phyloP scores from a whole-genome alignment of 805 yeast species.

The Martiniozyma abietophila region DNA sequence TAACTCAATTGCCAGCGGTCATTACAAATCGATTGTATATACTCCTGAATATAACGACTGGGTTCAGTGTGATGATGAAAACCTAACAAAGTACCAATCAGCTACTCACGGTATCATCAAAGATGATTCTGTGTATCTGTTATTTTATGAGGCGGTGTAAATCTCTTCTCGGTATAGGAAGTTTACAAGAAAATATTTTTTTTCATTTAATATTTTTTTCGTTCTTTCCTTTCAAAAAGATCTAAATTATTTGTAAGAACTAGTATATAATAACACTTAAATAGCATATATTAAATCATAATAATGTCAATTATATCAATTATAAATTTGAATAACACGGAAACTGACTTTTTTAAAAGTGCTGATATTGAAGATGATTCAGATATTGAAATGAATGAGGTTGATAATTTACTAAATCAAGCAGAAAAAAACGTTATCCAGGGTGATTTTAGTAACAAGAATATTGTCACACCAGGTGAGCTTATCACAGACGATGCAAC shows the following conservation, averaged over 20 bases:
- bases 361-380: constrained; percentile 12
- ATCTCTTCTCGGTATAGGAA: not conserved
- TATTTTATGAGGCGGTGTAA: constrained; percentile 38
- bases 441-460: constrained; percentile 7
- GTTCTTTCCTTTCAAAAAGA: not conserved
- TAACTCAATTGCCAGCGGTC: constrained; percentile 55
- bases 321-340: constrained; percentile 14
- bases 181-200: not conserved
- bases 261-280: too few species aligned
- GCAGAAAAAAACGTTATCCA: constrained; percentile 7
- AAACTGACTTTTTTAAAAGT: constrained; percentile 4
- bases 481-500: constrained; percentile 89
- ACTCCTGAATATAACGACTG: constrained; percentile 39
- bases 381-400: constrained; percentile 17
- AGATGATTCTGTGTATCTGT: constrained; percentile 54
- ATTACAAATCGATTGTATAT: constrained; percentile 61
- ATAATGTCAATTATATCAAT: constrained; percentile 22
- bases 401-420: constrained; percentile 10
- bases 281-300: too few species aligned
- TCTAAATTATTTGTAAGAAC: too few species aligned
- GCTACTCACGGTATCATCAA: constrained; percentile 27
- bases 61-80: constrained; percentile 73
- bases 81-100: constrained; percentile 34
- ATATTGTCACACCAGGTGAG: constrained; percentile 90
- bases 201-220: not conserved